Evolutionary conservation across 495 filamentous ascomycete genomes (phyloP).

Genomic region (Astrothelium macrocarpum): DNA sequence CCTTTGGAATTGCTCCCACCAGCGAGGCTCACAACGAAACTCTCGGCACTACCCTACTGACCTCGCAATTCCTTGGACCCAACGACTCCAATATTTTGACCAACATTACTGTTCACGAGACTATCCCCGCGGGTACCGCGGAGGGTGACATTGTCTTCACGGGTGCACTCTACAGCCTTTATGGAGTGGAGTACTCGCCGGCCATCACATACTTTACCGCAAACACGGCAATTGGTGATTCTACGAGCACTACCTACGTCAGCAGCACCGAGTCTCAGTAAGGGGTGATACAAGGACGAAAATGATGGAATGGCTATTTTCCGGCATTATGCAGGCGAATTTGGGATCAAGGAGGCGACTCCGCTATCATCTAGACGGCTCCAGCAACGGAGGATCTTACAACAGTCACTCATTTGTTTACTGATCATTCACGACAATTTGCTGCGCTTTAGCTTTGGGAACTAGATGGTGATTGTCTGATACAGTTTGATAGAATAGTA

Average conservation of each 20-base stretch:
- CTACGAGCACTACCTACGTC: not conserved
- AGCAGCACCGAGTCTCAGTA: not conserved
- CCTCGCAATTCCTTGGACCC: conserved; percentile 15
- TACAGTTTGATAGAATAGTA: too few relatives aligned
- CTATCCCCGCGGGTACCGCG: not conserved
- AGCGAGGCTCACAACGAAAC: conserved; percentile 1
- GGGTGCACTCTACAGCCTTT: conserved; percentile 7
- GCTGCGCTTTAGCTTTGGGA: not conserved
- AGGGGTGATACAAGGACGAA: too few relatives aligned
- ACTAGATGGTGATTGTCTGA: not conserved
- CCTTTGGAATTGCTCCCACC: conserved; percentile 14
- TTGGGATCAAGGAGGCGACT: too few relatives aligned
- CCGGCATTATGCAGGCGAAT: too few relatives aligned
- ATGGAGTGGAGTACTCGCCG: conserved; percentile 10
- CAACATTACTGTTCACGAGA: conserved; percentile 11
- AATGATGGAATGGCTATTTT: too few relatives aligned
- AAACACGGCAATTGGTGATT: not conserved
- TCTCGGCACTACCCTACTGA: conserved; percentile 10
- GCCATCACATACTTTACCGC: not conserved
- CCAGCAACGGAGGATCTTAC: not conserved
- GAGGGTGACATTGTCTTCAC: conserved; percentile 1
- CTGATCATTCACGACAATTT: too few relatives aligned
- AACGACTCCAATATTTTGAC: conserved; percentile 14
- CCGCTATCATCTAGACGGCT: too few relatives aligned
- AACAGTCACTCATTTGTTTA: not conserved